Base-by-base conservation (phyloP, 768 basidiomycete genomes). In the Amanita phalloides region DNA sequence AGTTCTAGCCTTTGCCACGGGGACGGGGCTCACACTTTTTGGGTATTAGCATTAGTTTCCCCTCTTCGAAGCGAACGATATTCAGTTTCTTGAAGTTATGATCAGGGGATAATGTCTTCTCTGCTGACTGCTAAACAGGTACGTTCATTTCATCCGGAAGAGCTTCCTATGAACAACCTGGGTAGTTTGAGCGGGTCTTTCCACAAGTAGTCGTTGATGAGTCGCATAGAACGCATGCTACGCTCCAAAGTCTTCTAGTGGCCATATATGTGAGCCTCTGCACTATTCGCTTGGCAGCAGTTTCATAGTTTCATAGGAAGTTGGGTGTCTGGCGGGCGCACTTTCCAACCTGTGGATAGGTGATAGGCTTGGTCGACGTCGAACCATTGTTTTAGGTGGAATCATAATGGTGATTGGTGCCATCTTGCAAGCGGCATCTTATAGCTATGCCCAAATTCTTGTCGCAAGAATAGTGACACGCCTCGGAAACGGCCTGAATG, bases 51-150 rank as follows among this genome's bases (percentile, higher is more conserved):
- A 50, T 23, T 28, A 4, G 20, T 17, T 25, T 25, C 23, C 23
- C 5, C 25, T 25, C 14, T 20, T 13, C 26, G 14, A 45, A n/a
- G 17, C 28, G 13, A 13, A 3, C 21, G 26, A 8, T 25, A 45
- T 14, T 26, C 28, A 80, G 79, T n/a, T n/a, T n/a, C n/a, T n/a
- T n/a, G n/a, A n/a, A n/a, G n/a, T 25, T 84, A 82, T 64, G 82
- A 84, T 58, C 83, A 84, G 60, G 82, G 81, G 39, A 82, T 83
- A 30, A 81, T 84, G 81, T 77, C 76, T n/a, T 79, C 81, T 14
- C 66, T 83, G 20, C 63, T 84, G 45, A 81, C 76, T 3, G 74
- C 82, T 66, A 67, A 25, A 43, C 73, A 77, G 67, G 77, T 77
- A 46, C 3, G 49, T 53, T 20, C 13, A 32, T 13, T 32, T 13